These are phyloP conservation scores for Trebouxia sp. DNA, from an alignment of 139 green algal genomes.

Conservation along the genomic window DNA sequence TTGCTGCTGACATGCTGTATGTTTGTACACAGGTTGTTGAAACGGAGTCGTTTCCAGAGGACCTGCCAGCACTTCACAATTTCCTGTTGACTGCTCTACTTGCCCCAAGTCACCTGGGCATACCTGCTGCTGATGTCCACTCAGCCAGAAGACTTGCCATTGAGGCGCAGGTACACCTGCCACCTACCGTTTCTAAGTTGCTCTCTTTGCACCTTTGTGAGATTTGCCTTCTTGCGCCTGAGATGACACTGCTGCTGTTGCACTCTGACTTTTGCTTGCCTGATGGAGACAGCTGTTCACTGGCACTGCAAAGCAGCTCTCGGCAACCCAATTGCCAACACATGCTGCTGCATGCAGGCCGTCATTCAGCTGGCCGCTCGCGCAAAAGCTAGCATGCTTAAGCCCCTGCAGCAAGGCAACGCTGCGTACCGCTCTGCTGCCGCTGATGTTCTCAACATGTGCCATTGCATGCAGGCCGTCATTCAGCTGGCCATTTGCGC, in stretches of 20 bases:
- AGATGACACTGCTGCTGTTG: too few species aligned
- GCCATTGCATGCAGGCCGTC: too few species aligned
- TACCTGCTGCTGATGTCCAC: neutral
- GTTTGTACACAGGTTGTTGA: neutral
- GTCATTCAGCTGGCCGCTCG: neutral
- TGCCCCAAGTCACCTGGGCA: constrained; percentile 7
- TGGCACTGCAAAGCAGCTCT: too few species aligned
- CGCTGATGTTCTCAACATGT: too few species aligned
- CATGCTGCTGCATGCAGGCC: constrained; percentile 2
- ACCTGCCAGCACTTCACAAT: neutral
- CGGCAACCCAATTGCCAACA: too few species aligned
- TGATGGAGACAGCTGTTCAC: too few species aligned
- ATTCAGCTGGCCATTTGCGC: too few species aligned
- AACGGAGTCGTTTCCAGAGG: neutral
- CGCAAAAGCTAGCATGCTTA: neutral
- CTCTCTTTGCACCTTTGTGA: too few species aligned
- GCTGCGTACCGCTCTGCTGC: neutral
- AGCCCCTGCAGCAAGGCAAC: neutral
- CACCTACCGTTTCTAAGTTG: too few species aligned
- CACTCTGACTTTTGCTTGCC: too few species aligned
- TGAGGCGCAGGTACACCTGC: neutral
- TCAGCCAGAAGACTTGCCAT: neutral
- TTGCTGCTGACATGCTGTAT: too few species aligned
- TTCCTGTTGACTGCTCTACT: constrained; percentile 31
- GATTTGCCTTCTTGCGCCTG: too few species aligned